A percentile compares a stretch with the other conserved stretches of the same genome.
phyloP scores from a whole-genome alignment of 805 yeast species.

The Monosporozyma unispora region DNA sequence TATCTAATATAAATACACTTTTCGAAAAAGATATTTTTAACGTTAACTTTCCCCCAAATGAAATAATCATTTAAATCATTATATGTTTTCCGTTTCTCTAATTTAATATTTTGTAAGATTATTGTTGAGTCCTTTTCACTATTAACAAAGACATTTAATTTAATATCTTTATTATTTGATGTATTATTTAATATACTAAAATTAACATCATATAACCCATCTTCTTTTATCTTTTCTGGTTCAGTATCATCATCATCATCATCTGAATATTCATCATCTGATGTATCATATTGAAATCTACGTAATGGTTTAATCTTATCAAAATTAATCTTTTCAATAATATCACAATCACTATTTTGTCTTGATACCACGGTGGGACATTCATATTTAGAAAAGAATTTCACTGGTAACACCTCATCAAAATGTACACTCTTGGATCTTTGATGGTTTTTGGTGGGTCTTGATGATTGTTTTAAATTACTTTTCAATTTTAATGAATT shows the following conservation, averaged over 20 bases:
- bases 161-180: conserved; percentile 17
- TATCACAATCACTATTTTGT: conserved; percentile 6
- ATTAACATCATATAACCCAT: conserved; percentile 23
- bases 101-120: conserved; percentile 15
- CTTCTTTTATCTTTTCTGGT: conserved; percentile 13
- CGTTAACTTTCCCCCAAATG: conserved; percentile 63
- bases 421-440: conserved; percentile 74
- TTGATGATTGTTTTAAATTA: neutral
- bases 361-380: conserved; percentile 57
- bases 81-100: conserved; percentile 7
- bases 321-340: conserved; percentile 6
- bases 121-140: conserved; percentile 9
- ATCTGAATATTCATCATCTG: neutral
- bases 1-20: conserved; percentile 65
- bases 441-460: neutral
- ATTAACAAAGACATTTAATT: conserved; percentile 22
- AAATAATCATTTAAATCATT: conserved; percentile 6
- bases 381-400: conserved; percentile 64
- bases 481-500: conserved; percentile 2
- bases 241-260: conserved; percentile 1
- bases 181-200: conserved; percentile 20
- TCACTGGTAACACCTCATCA: conserved; percentile 57
- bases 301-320: conserved; percentile 8
- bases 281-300: neutral
- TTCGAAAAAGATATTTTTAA: conserved; percentile 59